Percentiles rank a stretch among this genome's conserved stretches.
Evolutionary conservation across 2,329 filamentous ascomycete genomes (phyloP).

Genomic region (Diplocarpon rosae): DNA sequence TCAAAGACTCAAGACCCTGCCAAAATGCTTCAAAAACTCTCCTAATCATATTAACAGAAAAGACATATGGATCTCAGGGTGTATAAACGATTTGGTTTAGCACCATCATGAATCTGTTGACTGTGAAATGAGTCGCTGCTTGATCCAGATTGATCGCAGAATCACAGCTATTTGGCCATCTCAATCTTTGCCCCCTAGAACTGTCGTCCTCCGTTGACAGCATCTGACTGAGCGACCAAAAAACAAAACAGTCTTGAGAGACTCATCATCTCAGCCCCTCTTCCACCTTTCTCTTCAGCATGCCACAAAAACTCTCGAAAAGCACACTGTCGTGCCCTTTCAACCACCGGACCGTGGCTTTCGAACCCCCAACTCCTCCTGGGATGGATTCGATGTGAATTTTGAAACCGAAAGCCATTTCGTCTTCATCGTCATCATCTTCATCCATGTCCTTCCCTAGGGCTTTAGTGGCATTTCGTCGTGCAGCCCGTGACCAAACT

Average conservation of each 20-base stretch:
- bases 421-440: constrained; percentile 26
- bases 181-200: no score
- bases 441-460: constrained; percentile 20
- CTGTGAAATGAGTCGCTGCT: no score
- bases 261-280: background rate
- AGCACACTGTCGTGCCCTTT: constrained; percentile 62
- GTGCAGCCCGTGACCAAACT: constrained; percentile 27
- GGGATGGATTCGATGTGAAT: constrained; percentile 35
- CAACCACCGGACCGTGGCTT: constrained; percentile 55
- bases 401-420: constrained; percentile 46
- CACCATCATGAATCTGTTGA: no score
- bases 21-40: no score
- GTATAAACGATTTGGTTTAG: no score
- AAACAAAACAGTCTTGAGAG: background rate
- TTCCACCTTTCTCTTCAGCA: constrained; percentile 48
- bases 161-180: no score
- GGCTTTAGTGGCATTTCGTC: constrained; percentile 27
- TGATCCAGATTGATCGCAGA: no score
- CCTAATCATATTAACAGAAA: no score
- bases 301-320: constrained; percentile 82
- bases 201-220: no score
- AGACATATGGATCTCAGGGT: no score
- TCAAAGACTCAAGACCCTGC: no score
- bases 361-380: constrained; percentile 32
- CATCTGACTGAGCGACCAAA: no score